Percentiles rank a stretch among this genome's conserved stretches.
phyloP scores from a whole-genome alignment of 2,329 filamentous ascomycete genomes.

The Aspergillus pseudoterreus region DNA sequence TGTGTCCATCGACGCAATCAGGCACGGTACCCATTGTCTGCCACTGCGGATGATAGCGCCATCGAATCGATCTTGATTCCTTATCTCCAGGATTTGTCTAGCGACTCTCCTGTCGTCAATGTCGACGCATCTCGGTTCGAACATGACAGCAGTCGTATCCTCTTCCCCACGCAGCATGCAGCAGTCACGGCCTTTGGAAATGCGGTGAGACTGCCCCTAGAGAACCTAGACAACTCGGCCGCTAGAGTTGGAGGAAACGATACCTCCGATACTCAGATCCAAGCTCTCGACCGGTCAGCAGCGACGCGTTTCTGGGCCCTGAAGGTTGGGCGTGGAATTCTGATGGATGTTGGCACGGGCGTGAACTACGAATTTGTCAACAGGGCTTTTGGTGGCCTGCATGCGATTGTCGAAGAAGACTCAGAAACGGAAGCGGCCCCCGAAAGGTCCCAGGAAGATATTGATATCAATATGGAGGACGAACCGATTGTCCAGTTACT shows the following conservation, averaged over 20 bases:
- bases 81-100: slow-evolving; percentile 54
- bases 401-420: slow-evolving; percentile 39
- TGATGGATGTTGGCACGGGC: slow-evolving; percentile 55
- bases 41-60: slow-evolving; percentile 48
- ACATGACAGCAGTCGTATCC: slow-evolving; percentile 48
- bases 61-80: slow-evolving; percentile 58
- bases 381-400: slow-evolving; percentile 59
- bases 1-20: slow-evolving; percentile 38
- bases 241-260: slow-evolving; percentile 20
- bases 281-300: slow-evolving; percentile 30
- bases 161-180: slow-evolving; percentile 52
- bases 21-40: slow-evolving; percentile 51
- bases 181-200: slow-evolving; percentile 57
- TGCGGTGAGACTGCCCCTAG: slow-evolving; percentile 52
- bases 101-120: slow-evolving; percentile 49
- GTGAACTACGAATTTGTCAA: slow-evolving; percentile 58
- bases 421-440: slow-evolving; percentile 35
- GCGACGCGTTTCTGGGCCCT: slow-evolving; percentile 54
- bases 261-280: slow-evolving; percentile 22
- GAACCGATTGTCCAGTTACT: slow-evolving; percentile 36
- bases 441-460: slow-evolving; percentile 48
- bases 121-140: slow-evolving; percentile 58
- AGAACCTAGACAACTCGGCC: slow-evolving; percentile 44
- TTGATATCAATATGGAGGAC: slow-evolving; percentile 46
- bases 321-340: slow-evolving; percentile 56